Conservation (phyloP, 768 basidiomycete genomes). For the Tylopilus felleus region DNA sequence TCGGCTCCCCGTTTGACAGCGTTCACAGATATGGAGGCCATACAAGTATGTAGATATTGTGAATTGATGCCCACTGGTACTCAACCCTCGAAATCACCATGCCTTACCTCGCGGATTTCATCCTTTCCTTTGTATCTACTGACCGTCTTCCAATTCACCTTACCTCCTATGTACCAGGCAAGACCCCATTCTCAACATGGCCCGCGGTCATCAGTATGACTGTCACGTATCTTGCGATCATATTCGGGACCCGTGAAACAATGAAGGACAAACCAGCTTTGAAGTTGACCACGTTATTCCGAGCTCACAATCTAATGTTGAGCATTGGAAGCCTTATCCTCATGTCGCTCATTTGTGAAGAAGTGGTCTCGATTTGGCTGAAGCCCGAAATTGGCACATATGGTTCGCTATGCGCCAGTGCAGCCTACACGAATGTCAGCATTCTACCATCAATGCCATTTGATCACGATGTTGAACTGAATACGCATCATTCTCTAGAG, state of each 20-base stretch:
- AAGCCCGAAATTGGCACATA: constrained; percentile 73
- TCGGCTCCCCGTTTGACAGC: too few relatives aligned
- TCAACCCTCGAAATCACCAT: constrained; percentile 35
- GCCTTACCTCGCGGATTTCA: constrained; percentile 68
- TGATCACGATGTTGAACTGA: background rate
- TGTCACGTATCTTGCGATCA: constrained; percentile 73
- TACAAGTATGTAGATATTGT: too few relatives aligned
- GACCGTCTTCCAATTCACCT: constrained; percentile 55
- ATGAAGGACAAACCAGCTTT: constrained; percentile 75
- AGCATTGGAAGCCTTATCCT: constrained; percentile 76
- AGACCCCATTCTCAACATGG: constrained; percentile 76
- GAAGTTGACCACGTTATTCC: constrained; percentile 77
- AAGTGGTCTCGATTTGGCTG: constrained; percentile 76
- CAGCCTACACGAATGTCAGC: constrained; percentile 83
- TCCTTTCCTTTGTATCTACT: constrained; percentile 49
- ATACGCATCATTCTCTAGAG: constrained; percentile 42
- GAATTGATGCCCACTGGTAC: too few relatives aligned
- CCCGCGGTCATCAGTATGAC: constrained; percentile 66
- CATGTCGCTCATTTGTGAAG: constrained; percentile 80
- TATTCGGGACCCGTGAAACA: constrained; percentile 76
- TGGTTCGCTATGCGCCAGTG: constrained; percentile 65
- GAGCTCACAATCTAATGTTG: constrained; percentile 83
- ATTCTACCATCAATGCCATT: constrained; percentile 13
- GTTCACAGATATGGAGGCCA: too few relatives aligned
- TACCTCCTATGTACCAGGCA: constrained; percentile 64